phyloP scores from a whole-genome alignment of 2,329 filamentous ascomycete genomes.

The Podosphaera xanthii region DNA sequence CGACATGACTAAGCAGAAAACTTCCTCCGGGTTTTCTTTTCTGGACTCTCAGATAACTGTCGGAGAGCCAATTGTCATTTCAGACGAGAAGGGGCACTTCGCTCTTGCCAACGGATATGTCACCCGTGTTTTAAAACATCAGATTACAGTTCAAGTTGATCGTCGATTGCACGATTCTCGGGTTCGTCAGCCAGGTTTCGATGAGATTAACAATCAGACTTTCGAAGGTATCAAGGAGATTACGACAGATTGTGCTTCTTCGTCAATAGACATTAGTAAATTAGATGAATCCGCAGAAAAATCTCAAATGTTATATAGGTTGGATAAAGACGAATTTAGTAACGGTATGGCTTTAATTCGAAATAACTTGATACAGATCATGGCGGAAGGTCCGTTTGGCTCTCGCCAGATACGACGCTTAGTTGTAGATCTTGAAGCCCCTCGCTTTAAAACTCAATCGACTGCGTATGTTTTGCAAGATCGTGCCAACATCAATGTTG shows the following conservation, averaged over 20 bases:
- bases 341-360: slow-evolving; percentile 90
- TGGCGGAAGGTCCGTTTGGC: slow-evolving; percentile 55
- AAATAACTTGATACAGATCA: slow-evolving; percentile 82
- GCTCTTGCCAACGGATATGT: slow-evolving; percentile 85
- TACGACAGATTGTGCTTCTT: slow-evolving; percentile 28
- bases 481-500: slow-evolving; percentile 53
- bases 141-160: slow-evolving; percentile 77
- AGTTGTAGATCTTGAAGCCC: slow-evolving; percentile 54
- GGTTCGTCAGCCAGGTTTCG: slow-evolving; percentile 50
- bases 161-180: slow-evolving; percentile 71
- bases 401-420: slow-evolving; percentile 52
- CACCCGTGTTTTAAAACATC: slow-evolving; percentile 47
- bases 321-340: slow-evolving; percentile 96
- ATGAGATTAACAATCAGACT: slow-evolving; percentile 54
- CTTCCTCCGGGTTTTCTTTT: slow-evolving; percentile 50
- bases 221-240: slow-evolving; percentile 89
- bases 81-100: slow-evolving; percentile 86
- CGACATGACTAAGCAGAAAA: slow-evolving; percentile 51
- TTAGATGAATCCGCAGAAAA: slow-evolving; percentile 26
- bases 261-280: slow-evolving; percentile 21
- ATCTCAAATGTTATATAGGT: slow-evolving; percentile 45
- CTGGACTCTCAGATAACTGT: slow-evolving; percentile 68
- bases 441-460: slow-evolving; percentile 45
- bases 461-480: slow-evolving; percentile 41
- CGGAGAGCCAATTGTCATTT: slow-evolving; percentile 88